phyloP scores from a whole-genome alignment of 116 monocot species.

The Dioscorea cayenensis region DNA sequence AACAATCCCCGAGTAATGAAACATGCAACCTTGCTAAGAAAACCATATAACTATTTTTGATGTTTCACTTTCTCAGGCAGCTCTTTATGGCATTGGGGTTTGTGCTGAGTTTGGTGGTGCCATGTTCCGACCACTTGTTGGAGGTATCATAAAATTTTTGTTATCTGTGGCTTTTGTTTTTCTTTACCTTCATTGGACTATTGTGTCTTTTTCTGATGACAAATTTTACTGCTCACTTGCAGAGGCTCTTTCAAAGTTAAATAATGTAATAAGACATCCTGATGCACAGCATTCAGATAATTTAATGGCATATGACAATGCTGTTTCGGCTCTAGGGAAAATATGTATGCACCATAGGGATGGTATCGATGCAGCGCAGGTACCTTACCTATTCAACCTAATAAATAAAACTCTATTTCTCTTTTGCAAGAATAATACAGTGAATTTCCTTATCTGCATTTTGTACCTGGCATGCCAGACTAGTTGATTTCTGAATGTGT shows the following conservation, averaged over 20 bases:
- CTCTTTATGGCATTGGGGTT: constrained; percentile 94
- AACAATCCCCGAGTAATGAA: background rate
- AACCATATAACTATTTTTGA: background rate
- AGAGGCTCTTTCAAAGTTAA: constrained; percentile 80
- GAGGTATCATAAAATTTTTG: constrained; percentile 39
- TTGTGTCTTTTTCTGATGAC: background rate
- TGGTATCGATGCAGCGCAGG: constrained; percentile 70
- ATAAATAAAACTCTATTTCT: background rate
- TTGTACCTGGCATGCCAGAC: background rate
- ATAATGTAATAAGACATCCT: constrained; percentile 74
- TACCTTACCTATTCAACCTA: constrained; percentile 4
- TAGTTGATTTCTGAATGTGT: too few relatives aligned
- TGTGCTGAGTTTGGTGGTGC: constrained; percentile 96
- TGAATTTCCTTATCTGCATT: background rate
- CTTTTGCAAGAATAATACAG: background rate
- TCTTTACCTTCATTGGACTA: background rate
- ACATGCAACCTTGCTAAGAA: background rate
- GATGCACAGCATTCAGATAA: constrained; percentile 68
- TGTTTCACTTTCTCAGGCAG: constrained; percentile 44
- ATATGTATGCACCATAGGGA: constrained; percentile 78
- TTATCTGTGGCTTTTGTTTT: background rate
- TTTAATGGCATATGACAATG: constrained; percentile 95
- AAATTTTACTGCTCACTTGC: constrained; percentile 6
- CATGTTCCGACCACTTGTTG: constrained; percentile 73
- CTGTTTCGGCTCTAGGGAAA: constrained; percentile 94